Percentiles rank a stretch among this genome's conserved stretches.
phyloP scores from a whole-genome alignment of 2,329 filamentous ascomycete genomes.

The Cercospora berteroae region DNA sequence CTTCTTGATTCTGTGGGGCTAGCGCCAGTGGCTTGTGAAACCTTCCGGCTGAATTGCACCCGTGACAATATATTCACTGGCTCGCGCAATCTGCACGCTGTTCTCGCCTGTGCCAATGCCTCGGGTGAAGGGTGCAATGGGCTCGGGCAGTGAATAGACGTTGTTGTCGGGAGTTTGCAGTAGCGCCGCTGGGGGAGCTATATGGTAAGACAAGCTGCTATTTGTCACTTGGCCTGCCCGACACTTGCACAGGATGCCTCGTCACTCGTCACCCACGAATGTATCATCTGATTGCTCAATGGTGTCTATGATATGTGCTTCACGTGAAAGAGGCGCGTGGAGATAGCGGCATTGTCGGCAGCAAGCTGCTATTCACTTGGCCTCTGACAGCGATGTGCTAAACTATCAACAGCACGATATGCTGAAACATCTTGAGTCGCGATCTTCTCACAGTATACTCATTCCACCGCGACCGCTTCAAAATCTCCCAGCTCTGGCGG shows the following conservation, averaged over 20 bases:
- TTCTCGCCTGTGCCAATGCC: neutral
- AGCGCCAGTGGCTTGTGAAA: constrained; percentile 7
- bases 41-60: neutral
- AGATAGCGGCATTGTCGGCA: neutral
- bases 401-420: neutral
- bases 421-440: neutral
- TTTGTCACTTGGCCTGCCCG: neutral
- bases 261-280: neutral
- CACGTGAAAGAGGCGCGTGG: neutral
- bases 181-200: neutral
- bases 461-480: constrained; percentile 48
- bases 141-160: neutral
- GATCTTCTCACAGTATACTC: neutral
- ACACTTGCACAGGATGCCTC: neutral
- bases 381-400: neutral
- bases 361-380: neutral
- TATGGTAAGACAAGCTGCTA: neutral
- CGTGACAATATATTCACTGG: neutral
- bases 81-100: neutral
- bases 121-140: neutral
- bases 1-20: constrained; percentile 5
- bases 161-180: neutral
- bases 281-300: neutral
- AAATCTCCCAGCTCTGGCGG: constrained; percentile 66
- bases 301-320: neutral